Evolutionary conservation across 2,329 filamentous ascomycete species (phyloP).

Genomic region (Neopestalotiopsis rosae): DNA sequence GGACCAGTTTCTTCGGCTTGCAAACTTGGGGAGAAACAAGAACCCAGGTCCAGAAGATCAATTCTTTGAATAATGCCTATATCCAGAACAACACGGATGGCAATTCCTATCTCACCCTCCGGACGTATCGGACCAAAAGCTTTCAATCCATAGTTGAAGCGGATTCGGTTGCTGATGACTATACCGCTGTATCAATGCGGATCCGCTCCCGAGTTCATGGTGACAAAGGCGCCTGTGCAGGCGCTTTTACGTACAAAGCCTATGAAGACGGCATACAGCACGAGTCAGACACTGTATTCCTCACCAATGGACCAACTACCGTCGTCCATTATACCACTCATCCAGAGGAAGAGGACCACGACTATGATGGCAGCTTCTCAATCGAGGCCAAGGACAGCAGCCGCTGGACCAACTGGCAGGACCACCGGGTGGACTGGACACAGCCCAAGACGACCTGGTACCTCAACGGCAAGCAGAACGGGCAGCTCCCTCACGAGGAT

Average conservation of each 20-base stretch:
- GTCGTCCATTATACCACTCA: constrained; percentile 10
- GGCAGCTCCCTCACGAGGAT: constrained; percentile 1
- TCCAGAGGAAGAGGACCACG: constrained; percentile 5
- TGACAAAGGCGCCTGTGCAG: neutral
- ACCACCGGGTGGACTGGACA: constrained; percentile 8
- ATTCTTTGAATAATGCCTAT: constrained; percentile 6
- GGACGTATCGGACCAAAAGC: constrained; percentile 5
- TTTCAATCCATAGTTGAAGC: constrained; percentile 8
- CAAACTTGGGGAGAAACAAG: neutral
- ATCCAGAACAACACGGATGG: constrained; percentile 13
- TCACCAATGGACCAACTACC: neutral
- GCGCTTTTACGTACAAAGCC: neutral
- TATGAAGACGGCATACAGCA: neutral
- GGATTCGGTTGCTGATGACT: neutral
- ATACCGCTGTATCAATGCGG: constrained; percentile 1
- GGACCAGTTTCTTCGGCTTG: constrained; percentile 10
- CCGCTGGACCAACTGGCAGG: constrained; percentile 6
- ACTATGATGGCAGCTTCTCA: neutral
- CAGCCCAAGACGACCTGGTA: constrained; percentile 12
- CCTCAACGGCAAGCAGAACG: constrained; percentile 8
- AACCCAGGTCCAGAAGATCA: neutral
- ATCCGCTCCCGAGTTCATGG: neutral
- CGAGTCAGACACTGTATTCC: constrained; percentile 3
- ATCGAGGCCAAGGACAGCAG: neutral
- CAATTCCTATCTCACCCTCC: neutral